Evolutionary conservation across 1,139 yeast genomes (phyloP).

Genomic region (Candida tunisiensis): DNA sequence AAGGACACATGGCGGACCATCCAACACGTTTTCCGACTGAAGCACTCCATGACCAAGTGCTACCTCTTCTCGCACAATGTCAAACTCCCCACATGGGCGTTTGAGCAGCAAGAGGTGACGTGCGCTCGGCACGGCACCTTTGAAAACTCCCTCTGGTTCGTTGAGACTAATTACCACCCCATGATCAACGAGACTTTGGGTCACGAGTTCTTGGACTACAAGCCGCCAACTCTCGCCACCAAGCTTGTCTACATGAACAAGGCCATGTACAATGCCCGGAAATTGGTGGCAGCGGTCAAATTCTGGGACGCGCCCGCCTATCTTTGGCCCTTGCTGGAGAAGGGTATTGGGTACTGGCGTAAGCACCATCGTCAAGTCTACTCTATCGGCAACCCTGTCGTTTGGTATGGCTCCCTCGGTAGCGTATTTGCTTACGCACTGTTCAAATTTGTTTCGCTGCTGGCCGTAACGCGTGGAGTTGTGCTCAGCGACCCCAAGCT

Average conservation of each 20-base stretch:
- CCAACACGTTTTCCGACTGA: slow-evolving; percentile 22
- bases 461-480: too few species aligned
- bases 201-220: slow-evolving; percentile 16
- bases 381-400: slow-evolving; percentile 40
- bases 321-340: slow-evolving; percentile 30
- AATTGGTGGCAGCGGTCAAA: slow-evolving; percentile 5
- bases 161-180: slow-evolving; percentile 49
- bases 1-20: too few species aligned
- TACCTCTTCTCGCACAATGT: slow-evolving; percentile 42
- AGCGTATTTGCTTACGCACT: slow-evolving; percentile 5
- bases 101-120: slow-evolving; percentile 55
- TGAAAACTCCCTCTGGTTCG: slow-evolving; percentile 43
- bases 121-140: slow-evolving; percentile 51
- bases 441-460: too few species aligned
- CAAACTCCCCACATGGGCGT: slow-evolving; percentile 54
- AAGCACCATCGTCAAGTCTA: slow-evolving; percentile 29
- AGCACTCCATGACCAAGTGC: slow-evolving; percentile 46
- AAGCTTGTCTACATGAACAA: slow-evolving; percentile 15
- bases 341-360: slow-evolving; percentile 38
- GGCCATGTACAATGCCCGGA: slow-evolving; percentile 6
- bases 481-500: too few species aligned
- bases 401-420: slow-evolving; percentile 23
- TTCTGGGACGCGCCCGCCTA: slow-evolving; percentile 15
- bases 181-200: slow-evolving; percentile 9
- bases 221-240: slow-evolving; percentile 11